Evolutionary conservation across 2,329 filamentous ascomycete genomes (phyloP), one percentile per base, ranked within the genome.

Genomic region (Coniochaeta hoffmannii): DNA sequence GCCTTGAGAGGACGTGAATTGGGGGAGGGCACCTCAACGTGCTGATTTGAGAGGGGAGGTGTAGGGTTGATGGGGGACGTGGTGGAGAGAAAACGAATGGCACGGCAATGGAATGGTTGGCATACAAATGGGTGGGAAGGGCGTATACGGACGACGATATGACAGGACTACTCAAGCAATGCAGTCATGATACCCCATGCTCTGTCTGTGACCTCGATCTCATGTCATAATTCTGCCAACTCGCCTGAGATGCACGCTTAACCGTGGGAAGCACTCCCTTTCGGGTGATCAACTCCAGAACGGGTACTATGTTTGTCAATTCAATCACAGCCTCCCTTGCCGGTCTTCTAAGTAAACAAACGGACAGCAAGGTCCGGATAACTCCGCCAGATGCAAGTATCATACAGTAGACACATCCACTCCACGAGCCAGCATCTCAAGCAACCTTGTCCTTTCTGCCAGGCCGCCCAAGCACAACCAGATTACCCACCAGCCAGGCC

Each of bases 401-500:
- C 36, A 41, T 41, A 36, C n/a, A 41, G 36, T 41, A 36, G n/a
- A 36, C 34, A 41, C 36, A 22, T 14, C 22, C 36, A n/a, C 32
- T 15, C 32, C 32, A 35, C 32, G 10, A 41, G 12, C 3, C 12
- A 22, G 5, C 15, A 14, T 28, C 28, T 59, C 36, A 59, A 22
- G 58, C 44, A 5, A 31, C 56, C 54, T 60, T 62, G 3, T 46
- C 55, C 55, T 60, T 58, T 12, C 15, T 53, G 1, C 38, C 46
- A 1, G 63, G 64, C 56, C 58, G 57, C 5, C 79, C 79, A 55
- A 83, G 70, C 46, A 85, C 74, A 24, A 81, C 73, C 6, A 85
- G 69, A 57, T 76, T 74, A 1, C 80, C 88, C 7, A 85, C 80
- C 35, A 94, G 69, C 92, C 92, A 97, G 8, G 90, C 90, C 0